A percentile compares a stretch with the other conserved stretches of the same genome.
Evolutionary conservation across 495 filamentous ascomycete genomes (phyloP).

Genomic region (Penicillium samsonianum): DNA sequence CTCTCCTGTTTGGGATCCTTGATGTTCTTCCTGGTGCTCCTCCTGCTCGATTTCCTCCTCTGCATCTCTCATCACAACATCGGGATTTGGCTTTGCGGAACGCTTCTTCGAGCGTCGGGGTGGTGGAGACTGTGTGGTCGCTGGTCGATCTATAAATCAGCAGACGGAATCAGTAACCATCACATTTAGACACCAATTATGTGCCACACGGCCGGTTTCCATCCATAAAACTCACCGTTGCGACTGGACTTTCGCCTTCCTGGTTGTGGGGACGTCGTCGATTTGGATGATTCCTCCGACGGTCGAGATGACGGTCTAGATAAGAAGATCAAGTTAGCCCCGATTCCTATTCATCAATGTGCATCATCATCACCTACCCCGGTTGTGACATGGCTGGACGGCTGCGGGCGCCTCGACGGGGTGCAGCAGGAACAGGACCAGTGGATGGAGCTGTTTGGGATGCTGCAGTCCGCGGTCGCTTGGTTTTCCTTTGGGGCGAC

Average conservation of each 20-base stretch:
- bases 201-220: neutral
- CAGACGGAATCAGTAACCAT: neutral
- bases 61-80: slow-evolving; percentile 53
- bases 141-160: slow-evolving; percentile 31
- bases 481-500: slow-evolving; percentile 47
- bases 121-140: slow-evolving; percentile 38
- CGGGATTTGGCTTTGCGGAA: slow-evolving; percentile 52
- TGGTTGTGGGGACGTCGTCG: slow-evolving; percentile 49
- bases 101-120: slow-evolving; percentile 57
- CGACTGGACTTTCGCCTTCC: slow-evolving; percentile 69
- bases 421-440: slow-evolving; percentile 38
- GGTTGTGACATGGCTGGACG: slow-evolving; percentile 79
- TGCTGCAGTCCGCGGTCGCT: slow-evolving; percentile 44
- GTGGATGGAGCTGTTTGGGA: slow-evolving; percentile 47
- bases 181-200: neutral
- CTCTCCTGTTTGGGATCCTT: slow-evolving; percentile 56
- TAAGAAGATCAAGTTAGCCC: slow-evolving; percentile 8
- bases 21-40: slow-evolving; percentile 39
- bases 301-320: slow-evolving; percentile 47
- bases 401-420: slow-evolving; percentile 64
- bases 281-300: slow-evolving; percentile 42
- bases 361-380: slow-evolving; percentile 55
- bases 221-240: slow-evolving; percentile 34
- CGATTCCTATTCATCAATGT: neutral
- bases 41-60: slow-evolving; percentile 44